phyloP scores from a whole-genome alignment of 1,284 basidiomycete species.

The Lentinus polychrous region DNA sequence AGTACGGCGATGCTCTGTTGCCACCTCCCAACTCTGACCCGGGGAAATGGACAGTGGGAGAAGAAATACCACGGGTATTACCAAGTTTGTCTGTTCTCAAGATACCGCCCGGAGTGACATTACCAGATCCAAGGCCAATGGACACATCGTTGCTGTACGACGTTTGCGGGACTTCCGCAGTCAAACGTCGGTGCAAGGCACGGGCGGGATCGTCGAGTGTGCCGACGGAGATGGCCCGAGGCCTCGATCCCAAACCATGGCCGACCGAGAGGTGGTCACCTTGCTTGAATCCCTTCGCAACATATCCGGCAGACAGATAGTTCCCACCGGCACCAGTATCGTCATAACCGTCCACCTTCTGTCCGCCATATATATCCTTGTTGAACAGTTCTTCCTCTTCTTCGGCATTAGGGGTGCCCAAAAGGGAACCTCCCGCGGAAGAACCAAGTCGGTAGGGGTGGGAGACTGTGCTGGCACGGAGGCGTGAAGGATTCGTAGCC shows the following conservation, averaged over 20 bases:
- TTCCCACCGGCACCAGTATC: slow-evolving; percentile 35
- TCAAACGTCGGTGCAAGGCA: slow-evolving; percentile 57
- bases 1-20: slow-evolving; percentile 57
- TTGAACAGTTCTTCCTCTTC: slow-evolving; percentile 66
- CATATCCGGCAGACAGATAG: slow-evolving; percentile 49
- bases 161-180: slow-evolving; percentile 46
- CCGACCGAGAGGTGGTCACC: slow-evolving; percentile 53
- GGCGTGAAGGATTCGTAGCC: slow-evolving; percentile 64
- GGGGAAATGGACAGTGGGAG: slow-evolving; percentile 67
- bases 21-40: slow-evolving; percentile 42
- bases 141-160: slow-evolving; percentile 54
- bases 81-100: slow-evolving; percentile 49
- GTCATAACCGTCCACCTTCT: slow-evolving; percentile 40
- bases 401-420: slow-evolving; percentile 59
- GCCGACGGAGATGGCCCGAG: slow-evolving; percentile 88
- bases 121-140: slow-evolving; percentile 33
- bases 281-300: slow-evolving; percentile 69
- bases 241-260: slow-evolving; percentile 42
- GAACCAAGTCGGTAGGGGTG: slow-evolving; percentile 69
- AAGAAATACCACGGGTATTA: slow-evolving; percentile 36
- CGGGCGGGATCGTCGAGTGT: slow-evolving; percentile 71
- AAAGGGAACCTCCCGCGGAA: slow-evolving; percentile 44
- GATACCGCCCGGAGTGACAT: slow-evolving; percentile 43
- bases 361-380: slow-evolving; percentile 48
- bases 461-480: slow-evolving; percentile 87